These are phyloP conservation scores for Talaromyces sp. DNA, from an alignment of 2,329 filamentous ascomycete genomes.

Conservation along the genomic window DNA sequence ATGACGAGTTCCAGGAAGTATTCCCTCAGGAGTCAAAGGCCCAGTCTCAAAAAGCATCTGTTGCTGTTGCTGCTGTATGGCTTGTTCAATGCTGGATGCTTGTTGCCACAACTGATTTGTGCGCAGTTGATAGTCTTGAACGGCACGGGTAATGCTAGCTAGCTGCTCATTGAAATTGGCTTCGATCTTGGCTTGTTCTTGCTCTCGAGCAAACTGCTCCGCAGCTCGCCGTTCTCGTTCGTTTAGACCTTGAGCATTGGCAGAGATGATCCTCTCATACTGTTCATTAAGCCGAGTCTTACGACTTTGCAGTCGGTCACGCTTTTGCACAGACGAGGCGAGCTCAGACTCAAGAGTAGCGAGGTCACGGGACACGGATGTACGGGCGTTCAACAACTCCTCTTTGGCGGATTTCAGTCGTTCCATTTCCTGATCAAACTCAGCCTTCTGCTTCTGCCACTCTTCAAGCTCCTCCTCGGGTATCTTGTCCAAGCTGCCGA, in stretches of 20 bases:
- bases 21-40: constrained; percentile 59
- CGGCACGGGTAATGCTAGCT: constrained; percentile 39
- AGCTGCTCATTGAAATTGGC: constrained; percentile 43
- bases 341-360: constrained; percentile 54
- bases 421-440: constrained; percentile 55
- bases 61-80: constrained; percentile 46
- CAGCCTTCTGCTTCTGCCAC: constrained; percentile 51
- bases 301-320: constrained; percentile 58
- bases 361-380: constrained; percentile 51
- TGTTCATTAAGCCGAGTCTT: constrained; percentile 59
- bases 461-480: constrained; percentile 56
- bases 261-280: constrained; percentile 57
- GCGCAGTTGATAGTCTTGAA: constrained; percentile 44
- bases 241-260: constrained; percentile 57
- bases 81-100: constrained; percentile 42
- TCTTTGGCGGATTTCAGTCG: constrained; percentile 50
- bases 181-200: constrained; percentile 46
- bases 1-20: constrained; percentile 52
- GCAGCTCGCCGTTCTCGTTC: constrained; percentile 52
- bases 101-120: constrained; percentile 46
- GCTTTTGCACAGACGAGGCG: constrained; percentile 51
- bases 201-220: constrained; percentile 45
- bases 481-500: constrained; percentile 55
- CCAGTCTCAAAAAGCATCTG: constrained; percentile 43
- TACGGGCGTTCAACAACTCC: constrained; percentile 51